Conservation (phyloP, 2,329 filamentous ascomycete species). For the Scytalidium lignicola region DNA sequence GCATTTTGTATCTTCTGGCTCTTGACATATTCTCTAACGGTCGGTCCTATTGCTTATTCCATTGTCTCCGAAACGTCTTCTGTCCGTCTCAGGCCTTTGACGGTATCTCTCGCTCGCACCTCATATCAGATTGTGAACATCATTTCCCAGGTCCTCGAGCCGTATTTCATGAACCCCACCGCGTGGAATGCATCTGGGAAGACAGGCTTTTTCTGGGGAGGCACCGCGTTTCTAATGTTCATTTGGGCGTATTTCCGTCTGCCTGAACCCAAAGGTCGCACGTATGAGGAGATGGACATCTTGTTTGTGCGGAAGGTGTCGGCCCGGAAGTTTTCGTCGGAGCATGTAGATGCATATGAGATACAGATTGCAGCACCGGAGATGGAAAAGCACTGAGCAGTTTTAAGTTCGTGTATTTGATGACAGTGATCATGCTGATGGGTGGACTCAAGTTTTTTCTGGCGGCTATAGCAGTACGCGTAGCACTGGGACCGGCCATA, state of each 20-base stretch:
- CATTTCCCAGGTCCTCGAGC: conserved; percentile 38
- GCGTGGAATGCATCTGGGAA: conserved; percentile 32
- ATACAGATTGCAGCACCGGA: background rate
- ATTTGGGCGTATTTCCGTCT: conserved; percentile 33
- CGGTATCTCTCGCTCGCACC: conserved; percentile 45
- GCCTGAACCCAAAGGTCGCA: conserved; percentile 36
- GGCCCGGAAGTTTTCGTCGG: conserved; percentile 23
- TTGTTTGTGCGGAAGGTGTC: conserved; percentile 32
- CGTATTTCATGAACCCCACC: conserved; percentile 41
- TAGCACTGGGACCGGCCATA: background rate
- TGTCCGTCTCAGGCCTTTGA: conserved; percentile 48
- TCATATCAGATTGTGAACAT: conserved; percentile 46
- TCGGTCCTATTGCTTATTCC: conserved; percentile 49
- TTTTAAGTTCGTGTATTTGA: background rate
- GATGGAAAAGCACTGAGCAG: background rate
- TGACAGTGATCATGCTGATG: background rate
- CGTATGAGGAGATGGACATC: conserved; percentile 40
- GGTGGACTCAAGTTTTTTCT: background rate
- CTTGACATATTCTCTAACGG: conserved; percentile 49
- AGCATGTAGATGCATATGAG: conserved; percentile 2
- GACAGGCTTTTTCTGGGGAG: conserved; percentile 36
- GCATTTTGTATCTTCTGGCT: conserved; percentile 47
- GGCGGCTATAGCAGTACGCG: background rate
- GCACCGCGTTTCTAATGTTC: conserved; percentile 31
- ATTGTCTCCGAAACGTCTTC: conserved; percentile 49